These are phyloP conservation scores for Talaromyces sp. DNA, from an alignment of 2,329 filamentous ascomycete genomes.

Conservation along the genomic window DNA sequence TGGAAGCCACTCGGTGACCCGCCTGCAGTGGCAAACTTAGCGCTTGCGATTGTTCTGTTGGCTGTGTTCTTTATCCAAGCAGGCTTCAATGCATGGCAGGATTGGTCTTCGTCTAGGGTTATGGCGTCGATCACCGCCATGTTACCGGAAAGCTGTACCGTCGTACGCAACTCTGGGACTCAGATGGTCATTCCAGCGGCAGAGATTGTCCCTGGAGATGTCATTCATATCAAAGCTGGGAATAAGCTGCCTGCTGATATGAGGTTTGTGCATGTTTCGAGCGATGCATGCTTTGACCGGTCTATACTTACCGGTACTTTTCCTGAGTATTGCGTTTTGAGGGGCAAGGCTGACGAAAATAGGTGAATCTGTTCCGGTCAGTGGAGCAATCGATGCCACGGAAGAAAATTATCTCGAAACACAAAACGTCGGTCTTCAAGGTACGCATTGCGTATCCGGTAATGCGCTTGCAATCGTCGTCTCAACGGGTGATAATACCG, in stretches of 20 bases:
- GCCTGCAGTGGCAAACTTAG: constrained; percentile 65
- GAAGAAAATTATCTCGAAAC: constrained; percentile 75
- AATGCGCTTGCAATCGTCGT: constrained; percentile 65
- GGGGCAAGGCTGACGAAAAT: neutral
- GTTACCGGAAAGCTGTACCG: constrained; percentile 69
- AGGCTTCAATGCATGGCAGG: constrained; percentile 66
- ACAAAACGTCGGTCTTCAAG: constrained; percentile 69
- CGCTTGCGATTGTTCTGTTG: constrained; percentile 68
- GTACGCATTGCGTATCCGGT: constrained; percentile 73
- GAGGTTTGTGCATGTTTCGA: constrained; percentile 64
- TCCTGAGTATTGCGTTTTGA: neutral
- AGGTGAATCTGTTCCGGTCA: constrained; percentile 64
- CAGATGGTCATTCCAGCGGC: constrained; percentile 50
- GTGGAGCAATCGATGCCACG: constrained; percentile 61
- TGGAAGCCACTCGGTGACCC: constrained; percentile 73
- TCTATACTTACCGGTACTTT: constrained; percentile 58
- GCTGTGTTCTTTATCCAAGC: constrained; percentile 68
- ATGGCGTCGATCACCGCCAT: constrained; percentile 78
- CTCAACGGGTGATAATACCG: constrained; percentile 66
- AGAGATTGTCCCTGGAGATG: constrained; percentile 68
- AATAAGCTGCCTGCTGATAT: constrained; percentile 73
- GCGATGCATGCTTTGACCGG: constrained; percentile 68
- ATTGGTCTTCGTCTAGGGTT: constrained; percentile 71
- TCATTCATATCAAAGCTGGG: constrained; percentile 65
- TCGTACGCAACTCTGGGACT: constrained; percentile 56